Percentiles rank a stretch among this genome's conserved stretches.
These are phyloP conservation scores for Sphaerulina musiva DNA, from an alignment of 2,329 filamentous ascomycete species.

Conservation along the genomic window DNA sequence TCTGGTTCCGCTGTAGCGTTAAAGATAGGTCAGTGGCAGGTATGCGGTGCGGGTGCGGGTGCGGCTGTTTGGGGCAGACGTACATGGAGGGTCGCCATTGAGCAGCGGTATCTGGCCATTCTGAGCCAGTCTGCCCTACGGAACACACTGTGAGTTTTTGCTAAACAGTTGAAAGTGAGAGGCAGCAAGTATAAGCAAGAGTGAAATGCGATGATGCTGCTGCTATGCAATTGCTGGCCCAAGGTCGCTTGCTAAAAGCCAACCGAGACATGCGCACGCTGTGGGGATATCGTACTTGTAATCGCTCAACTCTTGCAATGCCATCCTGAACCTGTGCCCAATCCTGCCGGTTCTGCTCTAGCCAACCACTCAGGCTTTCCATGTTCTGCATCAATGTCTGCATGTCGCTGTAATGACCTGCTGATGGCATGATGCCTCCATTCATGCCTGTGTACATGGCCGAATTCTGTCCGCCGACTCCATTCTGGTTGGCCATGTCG, in stretches of 20 bases:
- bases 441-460: constrained; percentile 27
- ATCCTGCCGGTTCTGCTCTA: constrained; percentile 34
- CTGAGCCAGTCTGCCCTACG: constrained; percentile 21
- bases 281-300: constrained; percentile 15
- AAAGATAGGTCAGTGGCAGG: background rate
- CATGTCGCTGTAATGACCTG: constrained; percentile 37
- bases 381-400: constrained; percentile 35
- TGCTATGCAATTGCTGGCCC: background rate
- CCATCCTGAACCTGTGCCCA: constrained; percentile 31
- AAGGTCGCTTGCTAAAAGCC: background rate
- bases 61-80: constrained; percentile 2
- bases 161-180: background rate
- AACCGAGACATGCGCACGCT: background rate
- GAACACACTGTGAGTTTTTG: background rate
- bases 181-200: background rate
- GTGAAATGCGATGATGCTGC: background rate
- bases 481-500: constrained; percentile 27
- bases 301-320: constrained; percentile 28
- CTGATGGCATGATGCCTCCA: constrained; percentile 31
- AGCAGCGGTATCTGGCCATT: constrained; percentile 20
- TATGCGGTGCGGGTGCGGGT: background rate
- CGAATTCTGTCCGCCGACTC: constrained; percentile 24
- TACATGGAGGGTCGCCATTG: constrained; percentile 23
- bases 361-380: constrained; percentile 31
- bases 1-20: constrained; percentile 16